Base-by-base conservation (phyloP, 192 early-diverging fungal species). In the Diversispora eburnea region DNA sequence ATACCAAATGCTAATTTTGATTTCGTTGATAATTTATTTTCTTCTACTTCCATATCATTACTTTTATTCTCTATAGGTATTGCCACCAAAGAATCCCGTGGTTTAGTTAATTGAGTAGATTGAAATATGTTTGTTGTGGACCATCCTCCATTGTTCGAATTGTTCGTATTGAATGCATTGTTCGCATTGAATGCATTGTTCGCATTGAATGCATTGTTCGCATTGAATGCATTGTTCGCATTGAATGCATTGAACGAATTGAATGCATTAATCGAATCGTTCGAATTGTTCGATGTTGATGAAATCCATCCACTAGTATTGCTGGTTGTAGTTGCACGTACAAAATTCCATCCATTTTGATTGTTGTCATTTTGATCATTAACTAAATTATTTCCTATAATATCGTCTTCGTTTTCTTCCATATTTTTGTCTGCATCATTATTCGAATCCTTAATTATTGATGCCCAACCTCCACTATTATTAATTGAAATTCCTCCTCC, bases 281-380 rank as follows among this genome's bases (percentile, higher is more conserved):
- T 12, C 4, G 33, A 6, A 41, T 33, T 62, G 17, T 41, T 17
- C 13, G 60, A 22, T 62, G 60, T 15, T 41, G 60, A 43, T 2
- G 60, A 62, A 62, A 17, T 43, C 60, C 60, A 62, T 62, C 60
- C 60, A 41, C 60, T 62, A 17, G 60, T 62, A 39, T 62, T 62
- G 41, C 60, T 42, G 12, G 57, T 59, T 12, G 56, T 58, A 39
- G 41, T 62, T 43, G 60, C 60, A 62, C 60, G 60, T 33, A 62
- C 60, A 62, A 62, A 62, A 3, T 62, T 62, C 39, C 33, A 41
- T 15, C 60, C 60, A n/a, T 39, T 42, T 41, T 42, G 60, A 39
- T 5, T 59, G 22, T 33, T 10, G 60, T 5, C 39, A 15, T 8
- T 43, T 17, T 22, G 25, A 41, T 7, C 25, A 5, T 4, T 41